Evolutionary conservation across 1,284 basidiomycete genomes (phyloP).

Genomic region (Naganishia cerealis): DNA sequence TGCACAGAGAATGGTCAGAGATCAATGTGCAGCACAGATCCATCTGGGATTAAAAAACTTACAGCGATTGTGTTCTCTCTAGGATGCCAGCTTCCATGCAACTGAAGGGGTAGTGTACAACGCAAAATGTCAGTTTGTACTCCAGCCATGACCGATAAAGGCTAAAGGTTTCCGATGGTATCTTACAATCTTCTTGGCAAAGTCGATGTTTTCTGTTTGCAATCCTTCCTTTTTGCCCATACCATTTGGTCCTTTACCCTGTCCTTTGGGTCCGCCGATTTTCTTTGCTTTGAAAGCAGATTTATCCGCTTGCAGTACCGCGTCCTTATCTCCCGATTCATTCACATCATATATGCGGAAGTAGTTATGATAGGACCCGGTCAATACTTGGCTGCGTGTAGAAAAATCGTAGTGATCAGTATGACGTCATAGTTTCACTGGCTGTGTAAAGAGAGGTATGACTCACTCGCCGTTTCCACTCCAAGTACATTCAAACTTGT

Average conservation of each 20-base stretch:
- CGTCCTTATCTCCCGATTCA: constrained; percentile 75
- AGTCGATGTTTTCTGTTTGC: constrained; percentile 88
- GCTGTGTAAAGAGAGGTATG: neutral
- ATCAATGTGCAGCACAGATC: constrained; percentile 1
- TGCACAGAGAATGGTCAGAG: constrained; percentile 31
- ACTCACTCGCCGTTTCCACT: constrained; percentile 91
- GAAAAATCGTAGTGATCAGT: neutral
- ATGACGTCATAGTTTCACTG: neutral
- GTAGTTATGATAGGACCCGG: constrained; percentile 99
- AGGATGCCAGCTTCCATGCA: constrained; percentile 96
- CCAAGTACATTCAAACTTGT: constrained; percentile 98
- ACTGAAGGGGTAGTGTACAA: constrained; percentile 41
- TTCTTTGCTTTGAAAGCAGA: constrained; percentile 99
- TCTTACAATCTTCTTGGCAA: constrained; percentile 94
- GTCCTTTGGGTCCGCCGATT: constrained; percentile 75
- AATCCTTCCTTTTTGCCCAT: constrained; percentile 71
- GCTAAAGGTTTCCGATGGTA: neutral
- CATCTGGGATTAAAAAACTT: constrained; percentile 49
- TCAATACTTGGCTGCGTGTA: constrained; percentile 75
- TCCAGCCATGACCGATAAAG: too few relatives aligned
- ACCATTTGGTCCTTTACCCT: constrained; percentile 70
- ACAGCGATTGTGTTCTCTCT: constrained; percentile 95
- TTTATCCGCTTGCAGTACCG: constrained; percentile 97
- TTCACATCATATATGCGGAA: constrained; percentile 95
- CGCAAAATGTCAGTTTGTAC: neutral